A percentile compares a stretch with the other conserved stretches of the same genome.
Evolutionary conservation across 257 asterid genomes (phyloP).

Genomic region (Knoxia roxburghii): DNA sequence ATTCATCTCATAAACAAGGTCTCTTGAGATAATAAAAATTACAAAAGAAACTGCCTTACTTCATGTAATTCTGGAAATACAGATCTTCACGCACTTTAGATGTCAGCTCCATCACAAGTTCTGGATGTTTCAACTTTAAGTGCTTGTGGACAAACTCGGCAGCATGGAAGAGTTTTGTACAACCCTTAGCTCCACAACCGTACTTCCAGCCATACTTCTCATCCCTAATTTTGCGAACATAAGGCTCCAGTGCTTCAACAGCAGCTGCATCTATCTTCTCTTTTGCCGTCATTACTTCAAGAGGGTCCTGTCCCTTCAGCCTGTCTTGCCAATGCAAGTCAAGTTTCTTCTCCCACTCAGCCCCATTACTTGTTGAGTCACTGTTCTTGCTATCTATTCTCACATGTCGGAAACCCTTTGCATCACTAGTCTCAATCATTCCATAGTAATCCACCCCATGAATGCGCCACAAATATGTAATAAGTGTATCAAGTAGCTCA

Average conservation of each 20-base stretch:
- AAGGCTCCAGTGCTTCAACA: slow-evolving; percentile 80
- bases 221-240: slow-evolving; percentile 92
- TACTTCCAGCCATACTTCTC: slow-evolving; percentile 99
- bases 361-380: slow-evolving; percentile 47
- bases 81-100: slow-evolving; percentile 88
- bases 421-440: slow-evolving; percentile 69
- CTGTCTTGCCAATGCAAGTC: slow-evolving; percentile 88
- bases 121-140: slow-evolving; percentile 89
- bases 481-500: slow-evolving; percentile 87
- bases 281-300: slow-evolving; percentile 86
- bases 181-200: slow-evolving; percentile 99
- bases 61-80: slow-evolving; percentile 88
- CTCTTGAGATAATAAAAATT: neutral
- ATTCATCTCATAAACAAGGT: slow-evolving; percentile 13
- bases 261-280: slow-evolving; percentile 93
- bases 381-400: slow-evolving; percentile 59
- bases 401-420: slow-evolving; percentile 86
- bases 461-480: slow-evolving; percentile 96
- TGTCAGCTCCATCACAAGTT: slow-evolving; percentile 63
- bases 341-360: slow-evolving; percentile 78
- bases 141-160: slow-evolving; percentile 91
- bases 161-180: slow-evolving; percentile 98
- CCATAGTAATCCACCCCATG: slow-evolving; percentile 98
- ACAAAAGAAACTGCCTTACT: slow-evolving; percentile 39
- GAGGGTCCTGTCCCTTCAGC: slow-evolving; percentile 79